A percentile compares a stretch with the other conserved stretches of the same genome.
Conservation (phyloP, 2,329 filamentous ascomycete genomes). For the Septoria linicola region DNA sequence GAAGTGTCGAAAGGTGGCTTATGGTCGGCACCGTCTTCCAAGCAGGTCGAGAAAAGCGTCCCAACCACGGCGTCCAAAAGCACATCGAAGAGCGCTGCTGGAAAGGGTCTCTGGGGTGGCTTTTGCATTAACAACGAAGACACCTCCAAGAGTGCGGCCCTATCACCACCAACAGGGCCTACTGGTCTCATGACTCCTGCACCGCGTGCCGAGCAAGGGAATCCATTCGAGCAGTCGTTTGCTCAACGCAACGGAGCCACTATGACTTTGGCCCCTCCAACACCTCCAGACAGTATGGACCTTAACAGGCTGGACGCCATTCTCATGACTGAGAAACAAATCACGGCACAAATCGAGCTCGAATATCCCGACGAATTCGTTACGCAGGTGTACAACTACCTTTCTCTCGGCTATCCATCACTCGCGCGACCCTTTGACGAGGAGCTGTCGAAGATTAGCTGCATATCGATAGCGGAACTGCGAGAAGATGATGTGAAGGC, state of each 20-base stretch:
- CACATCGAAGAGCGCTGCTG: conserved; percentile 22
- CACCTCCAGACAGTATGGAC: conserved; percentile 30
- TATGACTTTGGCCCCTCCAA: conserved; percentile 26
- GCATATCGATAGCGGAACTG: conserved; percentile 67
- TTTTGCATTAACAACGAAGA: conserved; percentile 55
- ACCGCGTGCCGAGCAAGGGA: conserved; percentile 33
- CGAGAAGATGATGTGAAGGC: conserved; percentile 66
- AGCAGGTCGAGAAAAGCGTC: conserved; percentile 10
- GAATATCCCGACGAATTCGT: conserved; percentile 85
- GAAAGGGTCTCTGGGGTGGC: conserved; percentile 70
- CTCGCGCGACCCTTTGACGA: conserved; percentile 79
- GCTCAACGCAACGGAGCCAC: conserved; percentile 26
- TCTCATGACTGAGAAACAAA: conserved; percentile 45
- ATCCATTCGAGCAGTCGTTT: conserved; percentile 43
- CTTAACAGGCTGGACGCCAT: conserved; percentile 41
- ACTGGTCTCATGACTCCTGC: conserved; percentile 53
- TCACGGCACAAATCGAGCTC: conserved; percentile 45
- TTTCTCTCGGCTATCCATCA: conserved; percentile 87
- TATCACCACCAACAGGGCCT: conserved; percentile 42
- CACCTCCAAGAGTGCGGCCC: conserved; percentile 35
- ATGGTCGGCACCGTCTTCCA: conserved; percentile 48
- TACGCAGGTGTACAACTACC: conserved; percentile 95
- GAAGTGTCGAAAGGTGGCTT: conserved; percentile 53
- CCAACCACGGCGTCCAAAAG: conserved; percentile 18
- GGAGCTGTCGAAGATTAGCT: conserved; percentile 79